A percentile compares a stretch with the other conserved stretches of the same genome.
These are phyloP conservation scores for Boletales sp. DNA, from an alignment of 768 basidiomycete genomes.

Conservation along the genomic window DNA sequence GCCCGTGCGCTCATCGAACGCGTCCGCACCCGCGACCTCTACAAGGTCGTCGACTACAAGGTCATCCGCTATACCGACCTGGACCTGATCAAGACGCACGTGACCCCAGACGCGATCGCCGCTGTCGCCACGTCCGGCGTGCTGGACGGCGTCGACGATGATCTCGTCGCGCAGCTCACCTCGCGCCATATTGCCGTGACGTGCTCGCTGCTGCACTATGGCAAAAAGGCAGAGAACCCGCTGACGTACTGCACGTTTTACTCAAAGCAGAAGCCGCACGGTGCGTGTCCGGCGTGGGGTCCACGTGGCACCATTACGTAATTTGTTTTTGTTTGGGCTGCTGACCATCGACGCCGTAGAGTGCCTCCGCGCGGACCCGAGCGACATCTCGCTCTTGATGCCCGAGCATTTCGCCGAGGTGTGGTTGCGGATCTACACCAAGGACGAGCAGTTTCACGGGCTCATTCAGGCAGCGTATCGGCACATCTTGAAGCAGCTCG, in stretches of 20 bases:
- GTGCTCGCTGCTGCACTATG: conserved; percentile 67
- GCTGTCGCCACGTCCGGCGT: conserved; percentile 34
- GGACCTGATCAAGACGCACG: conserved; percentile 18
- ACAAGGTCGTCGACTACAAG: conserved; percentile 67
- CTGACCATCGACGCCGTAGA: conserved; percentile 28
- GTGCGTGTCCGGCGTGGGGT: conserved; percentile 31
- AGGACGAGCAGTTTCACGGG: conserved; percentile 51
- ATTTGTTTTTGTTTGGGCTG: too few species aligned
- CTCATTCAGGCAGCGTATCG: conserved; percentile 71
- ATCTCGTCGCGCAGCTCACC: conserved; percentile 34
- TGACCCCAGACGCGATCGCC: conserved; percentile 44
- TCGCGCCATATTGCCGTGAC: conserved; percentile 61
- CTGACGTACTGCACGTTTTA: conserved; percentile 71
- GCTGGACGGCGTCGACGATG: conserved; percentile 23
- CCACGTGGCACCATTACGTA: too few species aligned
- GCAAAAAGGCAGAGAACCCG: conserved; percentile 69
- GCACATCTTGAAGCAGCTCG: conserved; percentile 30
- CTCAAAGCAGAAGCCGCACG: conserved; percentile 55
- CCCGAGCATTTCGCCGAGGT: conserved; percentile 62
- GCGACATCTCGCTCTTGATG: conserved; percentile 63
- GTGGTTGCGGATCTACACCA: conserved; percentile 67
- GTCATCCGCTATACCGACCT: conserved; percentile 37
- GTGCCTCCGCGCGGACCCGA: conserved; percentile 41
- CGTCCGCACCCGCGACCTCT: conserved; percentile 61
- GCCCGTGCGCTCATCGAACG: conserved; percentile 62